phyloP scores from a whole-genome alignment of 192 early-diverging fungal genomes.

The Linderina pennispora region DNA sequence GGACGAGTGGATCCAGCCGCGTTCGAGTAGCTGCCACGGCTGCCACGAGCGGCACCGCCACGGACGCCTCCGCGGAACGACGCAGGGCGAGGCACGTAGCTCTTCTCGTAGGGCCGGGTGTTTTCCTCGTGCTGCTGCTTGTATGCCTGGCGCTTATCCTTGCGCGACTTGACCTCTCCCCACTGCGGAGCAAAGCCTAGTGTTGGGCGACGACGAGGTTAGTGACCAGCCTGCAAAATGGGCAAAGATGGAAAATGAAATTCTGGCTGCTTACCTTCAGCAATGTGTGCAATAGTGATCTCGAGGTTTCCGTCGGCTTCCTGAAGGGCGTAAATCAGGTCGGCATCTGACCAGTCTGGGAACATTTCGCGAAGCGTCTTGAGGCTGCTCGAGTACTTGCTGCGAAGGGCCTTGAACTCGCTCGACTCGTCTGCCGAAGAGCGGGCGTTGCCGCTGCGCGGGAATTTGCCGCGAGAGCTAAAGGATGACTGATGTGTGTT shows the following conservation, averaged over 20 bases:
- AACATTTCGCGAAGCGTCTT: constrained; percentile 64
- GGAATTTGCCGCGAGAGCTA: constrained; percentile 25
- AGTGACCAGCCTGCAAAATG: too few relatives aligned
- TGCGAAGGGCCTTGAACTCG: constrained; percentile 57
- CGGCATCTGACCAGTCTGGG: constrained; percentile 81
- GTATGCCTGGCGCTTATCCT: constrained; percentile 46
- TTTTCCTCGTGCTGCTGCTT: constrained; percentile 47
- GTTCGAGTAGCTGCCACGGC: constrained; percentile 49
- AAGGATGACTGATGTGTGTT: constrained; percentile 36
- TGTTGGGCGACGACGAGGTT: too few relatives aligned
- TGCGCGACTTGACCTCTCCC: constrained; percentile 79
- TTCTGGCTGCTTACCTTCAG: constrained; percentile 54
- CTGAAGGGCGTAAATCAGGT: constrained; percentile 76
- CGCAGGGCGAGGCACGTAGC: constrained; percentile 51
- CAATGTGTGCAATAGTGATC: constrained; percentile 70
- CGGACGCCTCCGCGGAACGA: constrained; percentile 55
- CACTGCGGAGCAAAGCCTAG: constrained; percentile 52
- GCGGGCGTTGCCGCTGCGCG: constrained; percentile 24
- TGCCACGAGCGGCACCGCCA: constrained; percentile 65
- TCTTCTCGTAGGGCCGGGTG: constrained; percentile 36
- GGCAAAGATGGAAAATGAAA: too few relatives aligned
- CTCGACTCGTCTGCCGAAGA: constrained; percentile 30
- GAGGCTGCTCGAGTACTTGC: constrained; percentile 56
- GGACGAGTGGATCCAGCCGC: constrained; percentile 33
- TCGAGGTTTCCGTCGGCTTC: constrained; percentile 86